Evolutionary conservation across 495 filamentous ascomycete species (phyloP), one percentile per base, ranked within the genome.

Genomic region (Xylaria telfairii): DNA sequence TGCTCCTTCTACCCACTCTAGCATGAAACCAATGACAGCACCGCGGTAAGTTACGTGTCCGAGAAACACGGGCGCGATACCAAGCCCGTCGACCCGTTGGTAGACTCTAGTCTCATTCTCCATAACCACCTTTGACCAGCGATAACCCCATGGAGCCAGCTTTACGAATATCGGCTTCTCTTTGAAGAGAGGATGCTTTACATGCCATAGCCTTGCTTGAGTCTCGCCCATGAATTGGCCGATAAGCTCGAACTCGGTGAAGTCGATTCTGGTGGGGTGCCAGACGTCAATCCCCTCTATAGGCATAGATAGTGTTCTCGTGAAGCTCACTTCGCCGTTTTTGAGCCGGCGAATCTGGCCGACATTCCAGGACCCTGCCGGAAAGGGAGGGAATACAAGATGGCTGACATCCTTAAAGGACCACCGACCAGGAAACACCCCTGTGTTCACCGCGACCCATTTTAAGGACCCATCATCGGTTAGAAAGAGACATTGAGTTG

Each of bases 251-350:
- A 61, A 15, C 57, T 61, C 57, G 8, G 57, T 15, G 34, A 61
- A 61, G 32, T 61, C 57, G n/a, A 61, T 61, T 41, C 26, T 61
- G 57, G 32, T 61, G 21, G 32, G 57, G 42, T 61, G 57, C 57
- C 57, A 61, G 19, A n/a, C 56, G 6, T 61, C 8, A 10, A 39
- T 26, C 1, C 57, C 57, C 1, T 39, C 34, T 12, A 61, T 0
- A 3, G 34, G 6, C 10, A 21, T 61, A 34, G 41, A 34, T 3
- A 41, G n/a, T 2, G 57, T 61, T 21, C 42, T n/a, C 8, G 32
- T 32, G 15, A 61, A 61, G 12, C n/a, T n/a, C 0, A 61, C 57
- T n/a, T 61, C 37, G 3, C 57, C 57, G 34, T 42, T 61, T n/a
- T 61, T n/a, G 0, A 26, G 17, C 6, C 34, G 57, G 7, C 57